Evolutionary conservation across 2,329 filamentous ascomycete species (phyloP).

Genomic region (Cladophialophora carrionii): DNA sequence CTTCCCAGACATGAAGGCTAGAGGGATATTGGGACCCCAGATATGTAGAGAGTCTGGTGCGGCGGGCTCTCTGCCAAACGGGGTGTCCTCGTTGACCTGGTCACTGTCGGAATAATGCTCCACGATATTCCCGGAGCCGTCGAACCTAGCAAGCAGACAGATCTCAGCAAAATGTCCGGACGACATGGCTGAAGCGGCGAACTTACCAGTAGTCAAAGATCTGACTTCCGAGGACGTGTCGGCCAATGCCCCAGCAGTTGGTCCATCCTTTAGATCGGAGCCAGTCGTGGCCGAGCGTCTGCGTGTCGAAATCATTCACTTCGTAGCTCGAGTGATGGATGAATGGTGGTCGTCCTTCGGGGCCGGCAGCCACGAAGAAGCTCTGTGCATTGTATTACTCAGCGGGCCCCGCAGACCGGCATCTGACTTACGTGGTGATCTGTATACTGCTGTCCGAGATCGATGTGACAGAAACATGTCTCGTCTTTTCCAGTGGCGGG

Average conservation of each 20-base stretch:
- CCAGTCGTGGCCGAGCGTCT: conserved; percentile 72
- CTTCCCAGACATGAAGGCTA: conserved; percentile 26
- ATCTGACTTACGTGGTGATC: conserved; percentile 56
- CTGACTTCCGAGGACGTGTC: conserved; percentile 71
- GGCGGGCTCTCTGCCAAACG: conserved; percentile 40
- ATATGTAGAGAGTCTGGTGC: conserved; percentile 41
- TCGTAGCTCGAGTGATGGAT: conserved; percentile 72
- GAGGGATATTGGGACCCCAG: conserved; percentile 42
- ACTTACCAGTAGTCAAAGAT: conserved; percentile 72
- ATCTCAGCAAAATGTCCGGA: conserved; percentile 6
- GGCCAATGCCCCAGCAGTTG: conserved; percentile 70
- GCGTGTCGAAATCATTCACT: conserved; percentile 71
- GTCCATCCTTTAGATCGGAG: conserved; percentile 64
- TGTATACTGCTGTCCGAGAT: conserved; percentile 50
- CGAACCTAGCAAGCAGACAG: conserved; percentile 54
- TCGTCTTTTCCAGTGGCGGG: conserved; percentile 37
- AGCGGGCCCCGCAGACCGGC: conserved; percentile 40
- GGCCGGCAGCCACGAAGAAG: conserved; percentile 40
- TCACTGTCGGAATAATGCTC: conserved; percentile 75
- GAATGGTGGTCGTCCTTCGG: conserved; percentile 44
- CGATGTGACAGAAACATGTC: conserved; percentile 56
- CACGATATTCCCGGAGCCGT: conserved; percentile 65
- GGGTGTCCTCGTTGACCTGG: conserved; percentile 41
- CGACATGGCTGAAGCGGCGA: background rate
- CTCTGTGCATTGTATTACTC: conserved; percentile 25